A percentile compares a stretch with the other conserved stretches of the same genome.
phyloP scores from a whole-genome alignment of 1,284 basidiomycete genomes.

The Veloboletus limbatus region DNA sequence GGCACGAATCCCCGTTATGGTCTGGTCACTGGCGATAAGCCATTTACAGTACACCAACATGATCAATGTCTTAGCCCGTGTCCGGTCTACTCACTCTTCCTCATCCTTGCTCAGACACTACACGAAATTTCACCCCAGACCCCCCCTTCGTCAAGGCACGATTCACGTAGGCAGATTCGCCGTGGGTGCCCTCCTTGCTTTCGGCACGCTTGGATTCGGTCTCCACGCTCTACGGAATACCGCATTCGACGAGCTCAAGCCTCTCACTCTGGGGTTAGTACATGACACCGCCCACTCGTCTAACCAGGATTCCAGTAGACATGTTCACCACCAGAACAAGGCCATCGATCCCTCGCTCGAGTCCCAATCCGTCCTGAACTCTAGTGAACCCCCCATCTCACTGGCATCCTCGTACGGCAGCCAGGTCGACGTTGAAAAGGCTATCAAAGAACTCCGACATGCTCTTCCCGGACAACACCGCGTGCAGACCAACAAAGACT shows the following conservation, averaged over 20 bases:
- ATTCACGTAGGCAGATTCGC: conserved; percentile 12
- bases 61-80: too few species aligned
- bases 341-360: too few species aligned
- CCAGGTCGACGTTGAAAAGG: conserved; percentile 45
- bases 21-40: too few species aligned
- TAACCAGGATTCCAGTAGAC: not conserved
- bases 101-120: too few species aligned
- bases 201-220: conserved; percentile 22
- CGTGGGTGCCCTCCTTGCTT: conserved; percentile 18
- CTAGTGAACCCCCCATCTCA: not conserved
- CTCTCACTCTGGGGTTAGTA: conserved; percentile 2
- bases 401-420: conserved; percentile 42
- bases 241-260: conserved; percentile 1
- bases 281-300: not conserved
- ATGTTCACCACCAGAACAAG: conserved; percentile 7
- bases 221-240: conserved; percentile 14
- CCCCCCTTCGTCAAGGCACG: conserved; percentile 1
- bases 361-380: too few species aligned
- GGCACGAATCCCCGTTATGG: not conserved
- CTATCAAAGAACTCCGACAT: conserved; percentile 52
- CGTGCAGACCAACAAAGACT: conserved; percentile 50
- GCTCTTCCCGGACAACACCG: conserved; percentile 44
- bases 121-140: not conserved
- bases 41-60: too few species aligned
- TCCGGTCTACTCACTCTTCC: too few species aligned